These are phyloP conservation scores for Lomentospora prolificans DNA, from an alignment of 2,329 filamentous ascomycete genomes.

Conservation along the genomic window DNA sequence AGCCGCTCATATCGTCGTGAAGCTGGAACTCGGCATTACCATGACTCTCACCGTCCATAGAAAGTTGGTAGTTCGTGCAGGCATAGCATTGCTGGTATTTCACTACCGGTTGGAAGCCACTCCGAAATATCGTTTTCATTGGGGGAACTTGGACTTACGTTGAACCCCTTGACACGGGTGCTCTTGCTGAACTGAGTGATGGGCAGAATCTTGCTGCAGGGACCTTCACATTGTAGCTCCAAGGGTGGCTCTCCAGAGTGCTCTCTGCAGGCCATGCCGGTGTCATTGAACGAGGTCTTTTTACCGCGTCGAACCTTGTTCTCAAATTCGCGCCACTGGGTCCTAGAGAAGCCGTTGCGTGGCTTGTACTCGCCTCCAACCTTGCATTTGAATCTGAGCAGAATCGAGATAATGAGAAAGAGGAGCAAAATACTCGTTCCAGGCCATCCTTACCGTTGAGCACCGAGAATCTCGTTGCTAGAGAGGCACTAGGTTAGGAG, in stretches of 20 bases:
- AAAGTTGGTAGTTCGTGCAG: constrained; percentile 26
- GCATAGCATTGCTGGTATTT: constrained; percentile 22
- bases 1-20: not conserved
- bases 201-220: constrained; percentile 19
- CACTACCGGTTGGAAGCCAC: not conserved
- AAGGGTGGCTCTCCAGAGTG: constrained; percentile 17
- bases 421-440: not conserved
- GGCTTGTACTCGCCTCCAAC: constrained; percentile 26
- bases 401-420: not conserved
- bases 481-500: too few species aligned
- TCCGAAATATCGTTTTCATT: too few species aligned
- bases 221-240: constrained; percentile 21
- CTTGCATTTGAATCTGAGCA: constrained; percentile 17
- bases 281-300: constrained; percentile 19
- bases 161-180: constrained; percentile 17
- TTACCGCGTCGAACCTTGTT: constrained; percentile 10
- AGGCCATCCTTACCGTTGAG: not conserved
- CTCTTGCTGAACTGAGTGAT: constrained; percentile 21
- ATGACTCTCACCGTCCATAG: not conserved
- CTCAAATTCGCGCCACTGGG: constrained; percentile 20
- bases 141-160: constrained; percentile 22
- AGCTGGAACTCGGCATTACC: not conserved
- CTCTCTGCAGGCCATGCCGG: constrained; percentile 26
- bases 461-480: not conserved
- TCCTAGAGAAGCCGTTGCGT: constrained; percentile 21